Percentiles rank a stretch among this genome's conserved stretches.
phyloP scores from a whole-genome alignment of 371 early-diverging fungal genomes.

The Dichotomocladium elegans region DNA sequence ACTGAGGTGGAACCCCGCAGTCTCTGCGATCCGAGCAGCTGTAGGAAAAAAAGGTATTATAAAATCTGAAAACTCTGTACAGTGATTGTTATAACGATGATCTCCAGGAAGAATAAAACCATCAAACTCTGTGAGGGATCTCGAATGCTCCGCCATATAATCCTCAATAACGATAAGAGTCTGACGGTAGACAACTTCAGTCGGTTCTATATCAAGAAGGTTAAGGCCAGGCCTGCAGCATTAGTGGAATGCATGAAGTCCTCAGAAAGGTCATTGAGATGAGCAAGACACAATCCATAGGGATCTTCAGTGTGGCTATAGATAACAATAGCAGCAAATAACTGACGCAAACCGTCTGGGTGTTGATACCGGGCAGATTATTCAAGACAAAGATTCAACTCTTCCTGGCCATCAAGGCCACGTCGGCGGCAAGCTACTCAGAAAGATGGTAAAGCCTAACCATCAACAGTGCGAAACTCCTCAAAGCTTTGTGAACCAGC shows the following conservation, averaged over 20 bases:
- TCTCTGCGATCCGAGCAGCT: background rate
- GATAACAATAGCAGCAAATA: background rate
- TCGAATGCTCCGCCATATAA: background rate
- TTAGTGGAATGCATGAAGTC: background rate
- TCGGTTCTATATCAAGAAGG: background rate
- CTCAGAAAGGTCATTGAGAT: background rate
- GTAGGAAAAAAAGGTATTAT: background rate
- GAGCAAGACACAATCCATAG: background rate
- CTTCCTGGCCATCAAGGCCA: background rate
- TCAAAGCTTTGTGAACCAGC: conserved; percentile 3
- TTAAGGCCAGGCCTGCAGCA: background rate
- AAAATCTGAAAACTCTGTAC: background rate
- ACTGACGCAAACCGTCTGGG: background rate
- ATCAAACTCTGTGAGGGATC: background rate
- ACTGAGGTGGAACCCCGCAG: background rate
- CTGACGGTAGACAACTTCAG: background rate
- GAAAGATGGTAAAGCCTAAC: background rate
- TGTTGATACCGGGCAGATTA: background rate
- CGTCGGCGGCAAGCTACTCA: background rate
- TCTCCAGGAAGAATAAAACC: background rate
- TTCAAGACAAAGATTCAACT: background rate
- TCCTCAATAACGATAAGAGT: background rate
- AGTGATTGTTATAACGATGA: background rate
- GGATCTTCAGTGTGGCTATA: background rate
- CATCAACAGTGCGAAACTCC: conserved; percentile 1